Base-by-base conservation (phyloP, 768 basidiomycete genomes). In the Calocera cornea region DNA sequence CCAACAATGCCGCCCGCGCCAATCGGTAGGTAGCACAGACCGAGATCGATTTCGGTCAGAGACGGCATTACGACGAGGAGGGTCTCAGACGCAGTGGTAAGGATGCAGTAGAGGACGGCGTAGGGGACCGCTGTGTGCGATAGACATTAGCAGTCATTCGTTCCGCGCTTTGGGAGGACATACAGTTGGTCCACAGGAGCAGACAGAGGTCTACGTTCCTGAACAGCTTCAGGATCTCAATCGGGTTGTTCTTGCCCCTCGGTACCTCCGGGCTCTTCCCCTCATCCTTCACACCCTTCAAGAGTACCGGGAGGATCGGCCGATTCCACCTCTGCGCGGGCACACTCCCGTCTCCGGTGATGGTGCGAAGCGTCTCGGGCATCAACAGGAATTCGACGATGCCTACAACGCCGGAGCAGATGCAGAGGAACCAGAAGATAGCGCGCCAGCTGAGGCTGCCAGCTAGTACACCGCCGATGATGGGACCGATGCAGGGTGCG, bases 391-490 rank as follows among this genome's bases (percentile, higher is more conserved):
- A 67, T 50, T 76, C 68, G 17, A 72, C 66, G 19, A 73, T 64
- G 7, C 74, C 49, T 19, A 71, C 68, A 1, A 70, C 68, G n/a
- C 68, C 71, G 47, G 71, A 71, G 24, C 66, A 54, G 38, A 76
- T 76, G 8, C 70, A 70, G 14, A 75, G 60, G 54, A 76, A 73
- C 74, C 74, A 76, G 47, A 75, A 76, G 60, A 75, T 74, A 65
- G 70, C 71, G 64, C 72, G 70, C 75, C 75, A 76, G 7, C 74
- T 72, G 12, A 76, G 66, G 8, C 70, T 68, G n/a, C 71, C 65
- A 0, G 73, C 68, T 29, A 76, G 65, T 5, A 75, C 64, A 24
- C 75, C 75, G 2, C 75, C 75, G 44, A 76, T 49, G 14, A 75
- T 67, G 8, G 75, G 75, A 1, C 75, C 71, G 31, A 70, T 40